A percentile compares a stretch with the other conserved stretches of the same genome.
Evolutionary conservation across 768 basidiomycete genomes (phyloP).

Genomic region (Amanita pseudoporphyria): DNA sequence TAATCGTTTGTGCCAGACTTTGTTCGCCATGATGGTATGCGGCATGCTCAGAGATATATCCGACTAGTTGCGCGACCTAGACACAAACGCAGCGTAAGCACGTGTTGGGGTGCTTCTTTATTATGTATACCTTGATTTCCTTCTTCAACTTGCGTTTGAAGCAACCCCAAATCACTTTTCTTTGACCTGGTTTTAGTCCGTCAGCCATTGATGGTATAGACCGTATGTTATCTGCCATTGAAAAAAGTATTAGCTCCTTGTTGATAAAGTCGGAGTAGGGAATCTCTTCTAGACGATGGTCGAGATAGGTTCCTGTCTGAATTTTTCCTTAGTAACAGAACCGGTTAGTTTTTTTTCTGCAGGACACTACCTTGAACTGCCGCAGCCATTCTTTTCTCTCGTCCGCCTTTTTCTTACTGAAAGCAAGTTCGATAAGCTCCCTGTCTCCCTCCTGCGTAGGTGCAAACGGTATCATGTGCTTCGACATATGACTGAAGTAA

Average conservation of each 20-base stretch:
- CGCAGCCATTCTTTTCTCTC: conserved; percentile 98
- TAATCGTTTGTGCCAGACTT: conserved; percentile 80
- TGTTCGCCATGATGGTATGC: conserved; percentile 96
- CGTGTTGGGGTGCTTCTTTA: neutral
- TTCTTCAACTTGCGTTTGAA: conserved; percentile 91
- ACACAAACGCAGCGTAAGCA: neutral
- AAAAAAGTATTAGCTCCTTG: conserved; percentile 95
- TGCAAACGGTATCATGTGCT: conserved; percentile 92
- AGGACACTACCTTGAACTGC: conserved; percentile 61
- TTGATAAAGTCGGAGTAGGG: conserved; percentile 94
- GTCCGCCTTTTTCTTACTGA: conserved; percentile 99
- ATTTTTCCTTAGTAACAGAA: conserved; percentile 6
- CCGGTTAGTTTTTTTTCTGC: neutral
- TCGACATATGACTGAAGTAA: conserved; percentile 88
- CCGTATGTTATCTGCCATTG: conserved; percentile 98
- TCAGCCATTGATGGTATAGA: conserved; percentile 94
- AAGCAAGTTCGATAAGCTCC: conserved; percentile 90
- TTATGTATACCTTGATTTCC: conserved; percentile 70
- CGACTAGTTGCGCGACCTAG: conserved; percentile 88
- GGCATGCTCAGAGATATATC: conserved; percentile 90
- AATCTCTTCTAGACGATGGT: conserved; percentile 82
- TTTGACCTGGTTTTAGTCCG: conserved; percentile 94
- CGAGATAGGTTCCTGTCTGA: conserved; percentile 88
- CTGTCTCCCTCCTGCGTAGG: conserved; percentile 73
- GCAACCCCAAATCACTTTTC: conserved; percentile 93